phyloP scores from a whole-genome alignment of 805 yeast genomes.

The Tetrapisispora namnaoensis region DNA sequence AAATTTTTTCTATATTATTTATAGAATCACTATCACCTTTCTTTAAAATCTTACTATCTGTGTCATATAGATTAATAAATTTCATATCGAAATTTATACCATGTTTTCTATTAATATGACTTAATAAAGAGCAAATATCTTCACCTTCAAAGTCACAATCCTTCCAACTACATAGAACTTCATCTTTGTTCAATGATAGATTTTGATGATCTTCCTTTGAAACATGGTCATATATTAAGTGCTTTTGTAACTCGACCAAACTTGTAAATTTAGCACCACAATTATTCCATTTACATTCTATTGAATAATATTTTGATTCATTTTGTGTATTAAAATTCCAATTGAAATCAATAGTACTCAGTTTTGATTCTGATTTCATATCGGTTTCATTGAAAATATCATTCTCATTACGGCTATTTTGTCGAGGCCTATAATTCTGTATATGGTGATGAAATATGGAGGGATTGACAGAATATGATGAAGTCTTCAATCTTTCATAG shows the following conservation, averaged over 20 bases:
- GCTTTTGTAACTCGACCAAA: conserved; percentile 38
- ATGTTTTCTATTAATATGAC: conserved; percentile 47
- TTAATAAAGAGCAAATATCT: conserved; percentile 44
- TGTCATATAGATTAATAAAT: conserved; percentile 10
- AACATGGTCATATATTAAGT: conserved; percentile 42
- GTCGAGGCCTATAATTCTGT: not conserved
- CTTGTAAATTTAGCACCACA: conserved; percentile 40
- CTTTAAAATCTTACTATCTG: no score
- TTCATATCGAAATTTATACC: conserved; percentile 30
- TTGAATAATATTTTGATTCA: conserved; percentile 6
- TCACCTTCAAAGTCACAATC: conserved; percentile 52
- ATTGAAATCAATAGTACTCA: conserved; percentile 33
- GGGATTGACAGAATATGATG: not conserved
- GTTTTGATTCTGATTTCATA: not conserved
- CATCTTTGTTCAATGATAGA: not conserved
- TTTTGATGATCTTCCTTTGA: conserved; percentile 15
- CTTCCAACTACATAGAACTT: conserved; percentile 56
- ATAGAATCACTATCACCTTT: not conserved
- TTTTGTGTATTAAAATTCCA: conserved; percentile 29
- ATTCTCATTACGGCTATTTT: not conserved
- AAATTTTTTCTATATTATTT: no score
- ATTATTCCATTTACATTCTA: conserved; percentile 61
- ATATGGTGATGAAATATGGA: conserved; percentile 1
- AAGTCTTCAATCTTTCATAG: conserved; percentile 6
- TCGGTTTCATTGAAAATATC: not conserved